These are phyloP conservation scores for Zychaea mexicana DNA, from an alignment of 371 early-diverging fungal genomes.

Conservation along the genomic window DNA sequence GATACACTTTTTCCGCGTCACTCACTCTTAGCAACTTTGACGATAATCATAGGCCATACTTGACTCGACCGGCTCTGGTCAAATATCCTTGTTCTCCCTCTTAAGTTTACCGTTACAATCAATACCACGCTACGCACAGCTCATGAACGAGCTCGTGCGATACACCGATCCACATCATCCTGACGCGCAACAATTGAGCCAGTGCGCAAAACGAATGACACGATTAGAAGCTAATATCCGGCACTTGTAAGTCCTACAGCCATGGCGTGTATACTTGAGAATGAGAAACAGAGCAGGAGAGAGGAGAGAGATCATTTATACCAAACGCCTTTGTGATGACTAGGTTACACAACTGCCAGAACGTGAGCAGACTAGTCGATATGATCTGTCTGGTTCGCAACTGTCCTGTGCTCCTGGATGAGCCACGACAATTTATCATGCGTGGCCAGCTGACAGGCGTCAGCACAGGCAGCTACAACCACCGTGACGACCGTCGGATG, in stretches of 20 bases:
- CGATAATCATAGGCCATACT: constrained; percentile 15
- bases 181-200: constrained; percentile 19
- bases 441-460: constrained; percentile 16
- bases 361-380: constrained; percentile 17
- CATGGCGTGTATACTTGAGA: neutral
- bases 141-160: constrained; percentile 14
- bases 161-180: constrained; percentile 28
- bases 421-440: constrained; percentile 22
- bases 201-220: constrained; percentile 12
- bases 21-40: no score
- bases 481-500: constrained; percentile 17
- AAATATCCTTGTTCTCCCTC: constrained; percentile 13
- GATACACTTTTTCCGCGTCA: no score
- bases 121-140: constrained; percentile 19
- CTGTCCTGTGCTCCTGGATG: constrained; percentile 20
- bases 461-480: constrained; percentile 4
- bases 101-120: constrained; percentile 19
- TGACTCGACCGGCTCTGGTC: constrained; percentile 12
- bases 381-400: constrained; percentile 15
- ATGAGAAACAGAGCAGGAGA: neutral
- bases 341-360: constrained; percentile 20
- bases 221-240: constrained; percentile 14
- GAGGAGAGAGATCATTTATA: neutral
- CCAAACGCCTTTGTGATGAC: neutral
- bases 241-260: constrained; percentile 24